phyloP scores from a whole-genome alignment of 345 rosid genomes.

The Cochlearia excelsa region DNA sequence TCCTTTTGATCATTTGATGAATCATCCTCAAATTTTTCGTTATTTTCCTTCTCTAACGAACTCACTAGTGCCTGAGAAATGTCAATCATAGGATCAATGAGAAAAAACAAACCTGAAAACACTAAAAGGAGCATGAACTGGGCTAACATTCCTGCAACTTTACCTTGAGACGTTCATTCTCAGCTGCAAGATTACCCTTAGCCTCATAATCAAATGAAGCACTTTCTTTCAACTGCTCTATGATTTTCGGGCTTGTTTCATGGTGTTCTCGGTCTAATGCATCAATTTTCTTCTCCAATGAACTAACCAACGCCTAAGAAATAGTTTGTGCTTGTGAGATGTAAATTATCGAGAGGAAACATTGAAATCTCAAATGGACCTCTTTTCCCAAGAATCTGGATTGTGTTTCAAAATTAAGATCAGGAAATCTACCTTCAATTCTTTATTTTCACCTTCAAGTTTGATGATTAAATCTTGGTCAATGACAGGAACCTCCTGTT shows the following conservation, averaged over 20 bases:
- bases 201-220: slow-evolving; percentile 46
- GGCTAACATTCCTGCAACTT: slow-evolving; percentile 1
- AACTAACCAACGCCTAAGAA: slow-evolving; percentile 55
- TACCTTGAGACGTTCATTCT: slow-evolving; percentile 88
- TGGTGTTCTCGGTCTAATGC: slow-evolving; percentile 66
- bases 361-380: not conserved
- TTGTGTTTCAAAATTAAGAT: slow-evolving; percentile 7
- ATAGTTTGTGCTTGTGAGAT: slow-evolving; percentile 15
- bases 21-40: slow-evolving; percentile 61
- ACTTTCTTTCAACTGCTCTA: slow-evolving; percentile 55
- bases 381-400: slow-evolving; percentile 11
- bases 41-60: slow-evolving; percentile 61
- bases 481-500: slow-evolving; percentile 54
- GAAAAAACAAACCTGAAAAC: slow-evolving; percentile 15
- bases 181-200: slow-evolving; percentile 62
- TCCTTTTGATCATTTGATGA: slow-evolving; percentile 25
- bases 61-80: slow-evolving; percentile 55
- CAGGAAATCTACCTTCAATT: slow-evolving; percentile 57
- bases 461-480: slow-evolving; percentile 55
- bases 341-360: not conserved
- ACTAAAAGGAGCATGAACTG: not conserved
- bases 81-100: slow-evolving; percentile 18
- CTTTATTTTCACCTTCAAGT: slow-evolving; percentile 72
- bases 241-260: slow-evolving; percentile 60
- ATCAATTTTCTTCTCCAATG: slow-evolving; percentile 71